Base-by-base conservation (phyloP, 352 stramenopile species). In the Phytophthora cryptogea region DNA sequence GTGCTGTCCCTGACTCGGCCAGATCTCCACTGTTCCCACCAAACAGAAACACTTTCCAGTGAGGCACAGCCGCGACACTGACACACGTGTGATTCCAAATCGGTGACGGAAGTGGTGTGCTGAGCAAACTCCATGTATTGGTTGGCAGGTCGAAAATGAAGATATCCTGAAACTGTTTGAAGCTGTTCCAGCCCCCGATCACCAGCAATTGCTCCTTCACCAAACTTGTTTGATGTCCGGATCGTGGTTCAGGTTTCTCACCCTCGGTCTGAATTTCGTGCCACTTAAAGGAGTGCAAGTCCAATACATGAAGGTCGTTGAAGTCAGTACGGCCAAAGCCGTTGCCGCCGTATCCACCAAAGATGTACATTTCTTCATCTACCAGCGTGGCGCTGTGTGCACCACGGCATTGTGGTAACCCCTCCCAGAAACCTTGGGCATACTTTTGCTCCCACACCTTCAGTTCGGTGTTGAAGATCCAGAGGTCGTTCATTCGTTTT, bases 11-110 rank as follows among this genome's bases (percentile, higher is more conserved):
- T 0, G 91, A 86, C 42, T 97, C 88, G 6, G 84, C 78, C 3
- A 98, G 67, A 64, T 98, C 92, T 9, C 96, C 95, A 40, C 89
- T 97, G 69, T 98, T 98, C 32, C 96, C 96, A 47, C 96, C 96
- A 73, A 99, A 99, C 51, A 98, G 82, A 60, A 99, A 99, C 2
- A 99, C 79, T 66, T 99, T 98, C 94, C 95, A 98, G 71, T 98
- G 72, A 3, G 96, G 96, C n/a, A 99, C 96, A 28, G 96, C 95
- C 16, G 84, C 82, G 8, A 99, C 94, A 36, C 86, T 92, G 9
- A 98, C 85, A 33, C 94, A 97, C 14, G 94, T 88, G 74, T 98
- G 96, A 64, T 98, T 98, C 96, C 96, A 99, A 28, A 86, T 95
- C 4, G 89, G 88, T 10, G 79, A 73, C 14, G 70, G 73, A 20